Evolutionary conservation across 2,329 filamentous ascomycete species (phyloP).

Genomic region (Calonectria leucothoes): DNA sequence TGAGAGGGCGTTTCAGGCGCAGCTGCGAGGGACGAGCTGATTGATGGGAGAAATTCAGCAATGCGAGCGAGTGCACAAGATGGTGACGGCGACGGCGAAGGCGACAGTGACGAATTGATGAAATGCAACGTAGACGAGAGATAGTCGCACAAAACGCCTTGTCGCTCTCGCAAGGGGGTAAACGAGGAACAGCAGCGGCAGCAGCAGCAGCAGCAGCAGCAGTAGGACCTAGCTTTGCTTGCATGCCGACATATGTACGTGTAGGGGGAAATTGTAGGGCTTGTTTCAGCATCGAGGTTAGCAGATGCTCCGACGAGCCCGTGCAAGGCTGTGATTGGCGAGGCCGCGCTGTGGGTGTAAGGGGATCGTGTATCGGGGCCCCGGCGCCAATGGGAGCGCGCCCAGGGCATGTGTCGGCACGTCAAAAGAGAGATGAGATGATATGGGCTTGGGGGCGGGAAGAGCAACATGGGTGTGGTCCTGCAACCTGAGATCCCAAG

Average conservation of each 20-base stretch:
- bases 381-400: slow-evolving; percentile 15
- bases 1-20: neutral
- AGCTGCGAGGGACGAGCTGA: neutral
- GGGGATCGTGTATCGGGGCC: slow-evolving; percentile 11
- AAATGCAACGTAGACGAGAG: neutral
- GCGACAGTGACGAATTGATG: neutral
- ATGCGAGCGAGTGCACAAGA: neutral
- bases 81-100: neutral
- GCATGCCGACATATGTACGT: slow-evolving; percentile 33
- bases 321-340: slow-evolving; percentile 35
- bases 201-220: no score
- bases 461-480: neutral
- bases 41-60: slow-evolving; percentile 1
- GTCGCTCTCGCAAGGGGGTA: neutral
- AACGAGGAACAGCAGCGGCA: slow-evolving; percentile 8
- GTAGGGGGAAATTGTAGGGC: slow-evolving; percentile 39
- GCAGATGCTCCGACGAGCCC: slow-evolving; percentile 35
- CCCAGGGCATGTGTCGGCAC: slow-evolving; percentile 5
- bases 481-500: neutral
- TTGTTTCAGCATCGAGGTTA: slow-evolving; percentile 42
- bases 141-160: neutral
- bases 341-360: slow-evolving; percentile 10
- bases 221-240: no score
- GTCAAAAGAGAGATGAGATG: neutral
- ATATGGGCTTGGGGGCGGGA: slow-evolving; percentile 1